Evolutionary conservation across 345 rosid genomes (phyloP).

Genomic region (Populus davidiana): DNA sequence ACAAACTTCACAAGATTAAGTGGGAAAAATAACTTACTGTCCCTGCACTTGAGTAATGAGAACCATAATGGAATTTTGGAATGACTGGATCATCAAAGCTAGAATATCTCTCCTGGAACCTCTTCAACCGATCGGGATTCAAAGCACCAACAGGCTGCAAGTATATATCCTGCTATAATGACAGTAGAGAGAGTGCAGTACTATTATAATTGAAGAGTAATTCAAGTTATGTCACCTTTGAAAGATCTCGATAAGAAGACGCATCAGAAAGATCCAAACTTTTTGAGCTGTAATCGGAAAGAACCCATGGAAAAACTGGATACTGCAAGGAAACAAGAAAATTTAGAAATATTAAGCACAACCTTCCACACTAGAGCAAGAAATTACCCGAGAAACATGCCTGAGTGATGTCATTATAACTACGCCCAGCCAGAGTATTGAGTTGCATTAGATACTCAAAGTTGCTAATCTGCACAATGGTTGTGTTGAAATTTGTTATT

Average conservation of each 20-base stretch:
- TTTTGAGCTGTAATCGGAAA: conserved; percentile 76
- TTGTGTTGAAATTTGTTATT: conserved; percentile 11
- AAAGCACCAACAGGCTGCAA: conserved; percentile 97
- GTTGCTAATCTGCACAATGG: conserved; percentile 85
- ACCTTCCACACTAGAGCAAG: neutral
- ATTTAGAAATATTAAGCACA: conserved; percentile 11
- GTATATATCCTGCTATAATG: conserved; percentile 20
- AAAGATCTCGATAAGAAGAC: conserved; percentile 86
- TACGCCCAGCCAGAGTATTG: conserved; percentile 96
- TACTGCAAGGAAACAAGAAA: conserved; percentile 56
- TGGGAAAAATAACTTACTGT: conserved; percentile 55
- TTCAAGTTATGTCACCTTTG: conserved; percentile 60
- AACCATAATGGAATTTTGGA: conserved; percentile 97
- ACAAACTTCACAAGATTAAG: conserved; percentile 11
- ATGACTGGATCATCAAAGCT: conserved; percentile 96
- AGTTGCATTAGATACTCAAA: conserved; percentile 95
- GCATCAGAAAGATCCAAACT: conserved; percentile 78
- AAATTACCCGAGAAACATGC: conserved; percentile 29
- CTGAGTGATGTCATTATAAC: conserved; percentile 99
- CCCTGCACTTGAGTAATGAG: conserved; percentile 98
- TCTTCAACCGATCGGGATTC: conserved; percentile 72
- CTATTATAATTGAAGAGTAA: conserved; percentile 21
- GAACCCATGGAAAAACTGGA: conserved; percentile 99
- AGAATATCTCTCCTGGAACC: conserved; percentile 92
- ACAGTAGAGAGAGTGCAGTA: conserved; percentile 19